These are phyloP conservation scores for Trichopus zeylanicus DNA, from an alignment of 116 monocot genomes.

Conservation along the genomic window DNA sequence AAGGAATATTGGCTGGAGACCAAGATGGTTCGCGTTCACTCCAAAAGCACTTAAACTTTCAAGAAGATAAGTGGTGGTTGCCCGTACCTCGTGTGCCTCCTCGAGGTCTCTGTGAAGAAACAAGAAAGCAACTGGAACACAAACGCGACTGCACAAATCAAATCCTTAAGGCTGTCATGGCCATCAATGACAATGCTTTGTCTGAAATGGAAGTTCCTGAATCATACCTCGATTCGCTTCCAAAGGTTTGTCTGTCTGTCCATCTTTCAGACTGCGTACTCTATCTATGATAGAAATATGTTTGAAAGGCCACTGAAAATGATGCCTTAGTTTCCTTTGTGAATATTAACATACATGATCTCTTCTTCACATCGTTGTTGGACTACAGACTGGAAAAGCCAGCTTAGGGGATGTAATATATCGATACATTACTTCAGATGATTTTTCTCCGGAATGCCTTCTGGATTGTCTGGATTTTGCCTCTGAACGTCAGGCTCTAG, in stretches of 20 bases:
- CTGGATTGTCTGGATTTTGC: conserved; percentile 70
- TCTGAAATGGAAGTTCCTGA: conserved; percentile 77
- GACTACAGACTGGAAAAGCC: conserved; percentile 58
- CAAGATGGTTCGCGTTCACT: conserved; percentile 43
- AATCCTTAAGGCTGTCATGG: conserved; percentile 85
- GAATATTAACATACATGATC: no score
- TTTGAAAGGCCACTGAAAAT: no score
- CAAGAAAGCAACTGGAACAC: conserved; percentile 59
- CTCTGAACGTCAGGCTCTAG: conserved; percentile 78
- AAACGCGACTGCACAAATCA: conserved; percentile 73
- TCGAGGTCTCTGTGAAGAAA: conserved; percentile 51
- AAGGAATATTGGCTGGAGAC: conserved; percentile 52
- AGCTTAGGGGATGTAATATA: conserved; percentile 72
- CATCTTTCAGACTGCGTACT: background rate
- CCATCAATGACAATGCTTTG: conserved; percentile 60
- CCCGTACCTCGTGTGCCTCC: conserved; percentile 64
- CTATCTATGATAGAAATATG: background rate
- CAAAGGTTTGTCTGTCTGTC: conserved; percentile 36
- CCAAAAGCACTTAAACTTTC: conserved; percentile 22
- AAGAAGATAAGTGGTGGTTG: conserved; percentile 93
- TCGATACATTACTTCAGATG: conserved; percentile 59
- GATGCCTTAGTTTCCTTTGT: no score
- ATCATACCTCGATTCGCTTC: conserved; percentile 60
- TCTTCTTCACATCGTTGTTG: background rate
- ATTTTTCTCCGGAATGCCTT: conserved; percentile 71